These are phyloP conservation scores for Ascoidea rubescens DNA, from an alignment of 805 yeast genomes.

Conservation along the genomic window DNA sequence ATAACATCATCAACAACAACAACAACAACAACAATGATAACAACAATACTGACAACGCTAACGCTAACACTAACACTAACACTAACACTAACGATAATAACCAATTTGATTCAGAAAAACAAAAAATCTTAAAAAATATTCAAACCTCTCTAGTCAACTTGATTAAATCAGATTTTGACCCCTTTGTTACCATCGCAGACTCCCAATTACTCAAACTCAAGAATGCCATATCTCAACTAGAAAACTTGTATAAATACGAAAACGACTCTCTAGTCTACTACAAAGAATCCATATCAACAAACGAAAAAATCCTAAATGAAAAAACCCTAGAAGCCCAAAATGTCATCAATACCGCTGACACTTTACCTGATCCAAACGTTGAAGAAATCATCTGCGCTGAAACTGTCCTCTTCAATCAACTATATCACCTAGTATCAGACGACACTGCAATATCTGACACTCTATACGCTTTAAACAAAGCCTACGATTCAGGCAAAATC, in stretches of 20 bases:
- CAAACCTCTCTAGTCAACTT: neutral
- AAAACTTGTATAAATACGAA: conserved; percentile 23
- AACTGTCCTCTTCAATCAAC: conserved; percentile 41
- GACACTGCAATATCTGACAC: conserved; percentile 66
- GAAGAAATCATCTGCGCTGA: conserved; percentile 36
- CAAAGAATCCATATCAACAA: conserved; percentile 15
- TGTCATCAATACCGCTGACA: conserved; percentile 19
- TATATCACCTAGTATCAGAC: conserved; percentile 48
- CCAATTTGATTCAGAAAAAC: conserved; percentile 3
- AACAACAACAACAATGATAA: neutral
- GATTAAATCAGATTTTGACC: neutral
- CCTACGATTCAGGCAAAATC: conserved; percentile 35
- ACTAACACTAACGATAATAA: conserved; percentile 14
- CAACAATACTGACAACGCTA: conserved; percentile 9
- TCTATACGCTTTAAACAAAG: conserved; percentile 39
- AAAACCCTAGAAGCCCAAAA: conserved; percentile 18
- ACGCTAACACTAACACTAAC: conserved; percentile 13
- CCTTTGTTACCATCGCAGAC: neutral
- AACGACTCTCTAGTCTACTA: conserved; percentile 15
- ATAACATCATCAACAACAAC: neutral
- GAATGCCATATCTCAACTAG: conserved; percentile 23
- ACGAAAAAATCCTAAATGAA: conserved; percentile 16
- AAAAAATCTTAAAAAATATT: conserved; percentile 3
- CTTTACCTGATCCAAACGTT: conserved; percentile 20
- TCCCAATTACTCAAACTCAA: conserved; percentile 13